phyloP scores from a whole-genome alignment of 768 basidiomycete genomes.

The Leccinum barrowsii region DNA sequence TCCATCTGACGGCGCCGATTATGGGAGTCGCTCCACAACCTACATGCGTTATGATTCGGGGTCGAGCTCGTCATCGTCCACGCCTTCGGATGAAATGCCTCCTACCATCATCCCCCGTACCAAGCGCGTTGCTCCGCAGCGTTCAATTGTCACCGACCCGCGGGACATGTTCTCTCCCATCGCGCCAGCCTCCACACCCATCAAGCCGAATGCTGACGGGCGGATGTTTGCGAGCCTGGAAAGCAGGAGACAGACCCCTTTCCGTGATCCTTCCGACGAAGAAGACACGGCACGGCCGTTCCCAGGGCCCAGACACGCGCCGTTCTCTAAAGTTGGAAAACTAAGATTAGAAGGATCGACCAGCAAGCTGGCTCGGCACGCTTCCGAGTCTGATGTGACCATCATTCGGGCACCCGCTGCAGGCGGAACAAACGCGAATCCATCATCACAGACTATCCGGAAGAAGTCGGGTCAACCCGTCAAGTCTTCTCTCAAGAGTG shows the following conservation, averaged over 20 bases:
- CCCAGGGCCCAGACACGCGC: slow-evolving; percentile 24
- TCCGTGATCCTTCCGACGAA: slow-evolving; percentile 31
- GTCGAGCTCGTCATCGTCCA: slow-evolving; percentile 37
- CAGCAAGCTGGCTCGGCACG: slow-evolving; percentile 19
- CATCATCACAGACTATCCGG: slow-evolving; percentile 47
- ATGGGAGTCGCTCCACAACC: slow-evolving; percentile 2
- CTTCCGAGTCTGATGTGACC: slow-evolving; percentile 19
- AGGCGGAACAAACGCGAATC: background rate
- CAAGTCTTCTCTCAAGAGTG: slow-evolving; percentile 84
- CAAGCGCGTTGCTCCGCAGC: slow-evolving; percentile 35
- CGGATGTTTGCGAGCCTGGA: slow-evolving; percentile 15
- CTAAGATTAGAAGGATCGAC: slow-evolving; percentile 24
- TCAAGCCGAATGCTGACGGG: slow-evolving; percentile 14
- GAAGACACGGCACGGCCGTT: slow-evolving; percentile 20
- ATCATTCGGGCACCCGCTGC: background rate
- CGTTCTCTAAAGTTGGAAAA: slow-evolving; percentile 19
- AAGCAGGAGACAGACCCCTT: slow-evolving; percentile 8
- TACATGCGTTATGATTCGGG: slow-evolving; percentile 22
- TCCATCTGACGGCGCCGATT: slow-evolving; percentile 5
- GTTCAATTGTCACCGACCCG: slow-evolving; percentile 16
- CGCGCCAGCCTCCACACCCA: slow-evolving; percentile 39
- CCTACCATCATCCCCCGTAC: slow-evolving; percentile 37
- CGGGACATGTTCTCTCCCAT: slow-evolving; percentile 35
- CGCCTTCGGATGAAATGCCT: slow-evolving; percentile 33
- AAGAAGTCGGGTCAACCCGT: slow-evolving; percentile 95